A percentile compares a stretch with the other conserved stretches of the same genome.
Conservation (phyloP, 768 basidiomycete species). For the Leccinum fibrillosum region DNA sequence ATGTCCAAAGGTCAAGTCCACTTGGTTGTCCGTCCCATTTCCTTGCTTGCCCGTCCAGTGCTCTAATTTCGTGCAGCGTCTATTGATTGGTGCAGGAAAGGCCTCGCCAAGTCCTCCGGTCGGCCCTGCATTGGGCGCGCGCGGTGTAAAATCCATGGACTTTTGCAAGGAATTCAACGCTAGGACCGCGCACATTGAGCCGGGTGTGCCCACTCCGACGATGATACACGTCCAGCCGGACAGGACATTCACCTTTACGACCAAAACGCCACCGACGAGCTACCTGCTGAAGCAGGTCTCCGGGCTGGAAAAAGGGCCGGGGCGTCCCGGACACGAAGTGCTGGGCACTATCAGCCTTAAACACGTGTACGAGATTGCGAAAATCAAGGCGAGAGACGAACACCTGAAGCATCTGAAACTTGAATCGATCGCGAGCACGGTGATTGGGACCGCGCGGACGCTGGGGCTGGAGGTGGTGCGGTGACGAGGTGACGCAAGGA, state of each 20-base stretch:
- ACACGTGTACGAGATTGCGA: slow-evolving; percentile 98
- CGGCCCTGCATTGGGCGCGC: slow-evolving; percentile 94
- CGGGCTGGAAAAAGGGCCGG: slow-evolving; percentile 87
- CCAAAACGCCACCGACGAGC: slow-evolving; percentile 86
- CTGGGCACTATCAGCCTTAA: slow-evolving; percentile 87
- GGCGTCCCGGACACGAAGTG: slow-evolving; percentile 73
- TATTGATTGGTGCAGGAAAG: slow-evolving; percentile 89
- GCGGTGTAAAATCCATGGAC: slow-evolving; percentile 99
- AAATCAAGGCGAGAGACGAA: slow-evolving; percentile 90
- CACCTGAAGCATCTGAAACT: slow-evolving; percentile 83
- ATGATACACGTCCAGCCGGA: slow-evolving; percentile 91
- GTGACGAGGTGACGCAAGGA: slow-evolving; percentile 39
- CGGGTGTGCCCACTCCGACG: slow-evolving; percentile 88
- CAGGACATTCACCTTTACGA: slow-evolving; percentile 90
- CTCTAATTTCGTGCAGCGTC: slow-evolving; percentile 48
- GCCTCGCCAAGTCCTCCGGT: slow-evolving; percentile 95
- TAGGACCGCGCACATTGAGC: slow-evolving; percentile 83
- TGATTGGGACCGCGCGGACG: slow-evolving; percentile 85
- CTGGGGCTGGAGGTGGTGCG: slow-evolving; percentile 89
- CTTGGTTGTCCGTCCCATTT: slow-evolving; percentile 58
- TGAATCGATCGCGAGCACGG: slow-evolving; percentile 83
- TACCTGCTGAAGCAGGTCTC: slow-evolving; percentile 91
- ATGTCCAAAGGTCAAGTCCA: slow-evolving; percentile 79
- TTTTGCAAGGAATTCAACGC: slow-evolving; percentile 99
- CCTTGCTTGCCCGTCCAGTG: slow-evolving; percentile 4